Evolutionary conservation across 208 protist genomes (phyloP), one percentile per base, ranked within the genome.

Genomic region (Acanthamoeba healyi): DNA sequence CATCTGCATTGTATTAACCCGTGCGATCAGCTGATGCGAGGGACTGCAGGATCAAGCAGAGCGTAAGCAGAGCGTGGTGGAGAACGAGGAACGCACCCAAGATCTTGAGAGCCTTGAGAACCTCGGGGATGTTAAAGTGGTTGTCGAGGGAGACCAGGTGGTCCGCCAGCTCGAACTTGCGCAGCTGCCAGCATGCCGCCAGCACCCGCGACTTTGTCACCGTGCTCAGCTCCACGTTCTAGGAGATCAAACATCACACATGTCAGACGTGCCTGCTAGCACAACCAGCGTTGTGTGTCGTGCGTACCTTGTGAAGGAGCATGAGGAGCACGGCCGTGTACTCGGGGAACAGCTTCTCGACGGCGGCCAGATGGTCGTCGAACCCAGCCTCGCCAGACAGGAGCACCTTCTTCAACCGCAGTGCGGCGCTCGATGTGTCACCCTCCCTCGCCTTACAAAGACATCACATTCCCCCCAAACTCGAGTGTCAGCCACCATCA

Each of bases 71-170:
- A 1, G 54, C 51, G 54, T 0, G 54, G 29, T 22, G 36, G 32
- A 79, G 26, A 79, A 10, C 32, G 70, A 44, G 12, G n/a, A n/a
- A n/a, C 32, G 14, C 54, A 89, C 81, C 81, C 63, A 92, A 74
- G n/a, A 92, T 92, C 63, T 92, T 92, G 36, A 92, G 58, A 12
- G 87, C 87, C 87, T 92, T 92, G 42, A 92, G 61, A 22, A 92
- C 87, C 40, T 92, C 87, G 26, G 87, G 87, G 9, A 92, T 44
- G 58, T 19, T 56, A 40, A 77, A 92, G 46, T 92, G 87, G 34
- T 92, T 67, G 40, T 92, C 87, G 32, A 92, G 40, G 46, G 87
- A 92, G 38, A 92, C 32, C 49, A 92, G 40, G 61, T 77, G 61
- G n/a, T 92, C 87, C 32, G 87, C 87, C 15, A 92, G 61, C 40